Base-by-base conservation (phyloP, 177 flowering plant genomes). In the Vitis hybrid region DNA sequence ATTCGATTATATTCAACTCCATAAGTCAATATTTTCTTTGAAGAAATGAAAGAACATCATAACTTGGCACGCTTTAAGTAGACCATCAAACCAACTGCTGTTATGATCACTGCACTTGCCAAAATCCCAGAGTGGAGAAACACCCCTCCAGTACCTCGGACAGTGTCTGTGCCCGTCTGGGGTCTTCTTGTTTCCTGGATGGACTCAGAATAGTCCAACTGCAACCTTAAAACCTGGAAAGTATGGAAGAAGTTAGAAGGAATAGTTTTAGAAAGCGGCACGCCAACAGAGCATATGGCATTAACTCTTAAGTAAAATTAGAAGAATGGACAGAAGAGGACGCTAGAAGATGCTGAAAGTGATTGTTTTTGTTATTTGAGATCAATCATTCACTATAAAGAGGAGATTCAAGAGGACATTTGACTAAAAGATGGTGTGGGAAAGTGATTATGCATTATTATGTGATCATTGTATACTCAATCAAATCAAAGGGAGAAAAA, bases 161-260 rank as follows among this genome's bases (percentile, higher is more conserved):
- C 29, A 18, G 80, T 76, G 12, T 72, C 51, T 16, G 80, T 62
- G 19, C 61, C 70, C 26, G 76, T 53, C 15, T 66, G 8, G 26
- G 77, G 33, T 48, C 45, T 19, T 62, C 55, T 19, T 14, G 55
- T 65, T 69, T 71, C 82, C 58, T 76, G 69, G 57, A 58, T 59
- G 6, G 80, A 69, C 11, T 86, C 88, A 11, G 82, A 72, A 58
- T 74, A 79, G 64, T 89, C 94, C 56, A 94, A 74, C 70, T 90
- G 93, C 75, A 94, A 74, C 82, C 90, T 86, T 65, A 94, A 74
- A 57, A 87, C 93, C 98, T 92, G 84, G 26, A 72, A 74, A 62
- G 16, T 26, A 12, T 16, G 18, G 16, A 59, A 14, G 50, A n/a
- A 15, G 18, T 10, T 13, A 53, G 29, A 59, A 70, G 10, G 39